These are phyloP conservation scores for Phytophthora foliorum DNA, from an alignment of 352 stramenopile genomes.

Conservation along the genomic window DNA sequence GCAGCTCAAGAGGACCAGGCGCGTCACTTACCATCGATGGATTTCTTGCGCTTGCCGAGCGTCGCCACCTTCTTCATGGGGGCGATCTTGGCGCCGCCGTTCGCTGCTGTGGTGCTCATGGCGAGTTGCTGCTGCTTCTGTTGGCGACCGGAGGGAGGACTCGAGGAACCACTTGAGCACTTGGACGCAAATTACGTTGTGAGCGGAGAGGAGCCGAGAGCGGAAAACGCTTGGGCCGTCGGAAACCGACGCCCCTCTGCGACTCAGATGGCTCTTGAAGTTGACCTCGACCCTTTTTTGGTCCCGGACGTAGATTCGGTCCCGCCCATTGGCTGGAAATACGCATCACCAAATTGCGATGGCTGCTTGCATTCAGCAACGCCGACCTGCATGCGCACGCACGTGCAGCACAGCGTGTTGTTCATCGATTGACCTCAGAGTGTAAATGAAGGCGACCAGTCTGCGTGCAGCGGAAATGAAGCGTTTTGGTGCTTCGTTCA, in stretches of 20 bases:
- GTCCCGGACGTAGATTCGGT: constrained; percentile 1
- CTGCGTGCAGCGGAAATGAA: not conserved
- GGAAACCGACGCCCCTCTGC: constrained; percentile 34
- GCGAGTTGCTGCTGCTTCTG: constrained; percentile 12
- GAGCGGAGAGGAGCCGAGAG: constrained; percentile 12
- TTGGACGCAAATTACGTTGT: constrained; percentile 54
- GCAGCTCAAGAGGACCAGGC: not conserved
- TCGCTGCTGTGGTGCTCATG: constrained; percentile 26
- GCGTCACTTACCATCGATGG: constrained; percentile 68
- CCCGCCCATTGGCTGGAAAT: constrained; percentile 50
- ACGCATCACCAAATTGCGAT: constrained; percentile 20
- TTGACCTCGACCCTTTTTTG: constrained; percentile 45
- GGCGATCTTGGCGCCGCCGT: constrained; percentile 19
- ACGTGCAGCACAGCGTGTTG: constrained; percentile 9
- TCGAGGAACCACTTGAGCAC: constrained; percentile 38
- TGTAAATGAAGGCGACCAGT: not conserved
- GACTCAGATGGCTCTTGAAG: constrained; percentile 38
- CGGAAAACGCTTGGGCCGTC: constrained; percentile 15
- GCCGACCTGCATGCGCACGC: constrained; percentile 16
- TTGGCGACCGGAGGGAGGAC: constrained; percentile 5
- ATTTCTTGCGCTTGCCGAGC: constrained; percentile 92
- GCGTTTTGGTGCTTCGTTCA: not conserved
- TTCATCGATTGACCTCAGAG: not conserved
- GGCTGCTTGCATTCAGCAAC: constrained; percentile 3
- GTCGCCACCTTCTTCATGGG: constrained; percentile 86